These are phyloP conservation scores for Suillus brevipes DNA, from an alignment of 768 basidiomycete species.

Conservation along the genomic window DNA sequence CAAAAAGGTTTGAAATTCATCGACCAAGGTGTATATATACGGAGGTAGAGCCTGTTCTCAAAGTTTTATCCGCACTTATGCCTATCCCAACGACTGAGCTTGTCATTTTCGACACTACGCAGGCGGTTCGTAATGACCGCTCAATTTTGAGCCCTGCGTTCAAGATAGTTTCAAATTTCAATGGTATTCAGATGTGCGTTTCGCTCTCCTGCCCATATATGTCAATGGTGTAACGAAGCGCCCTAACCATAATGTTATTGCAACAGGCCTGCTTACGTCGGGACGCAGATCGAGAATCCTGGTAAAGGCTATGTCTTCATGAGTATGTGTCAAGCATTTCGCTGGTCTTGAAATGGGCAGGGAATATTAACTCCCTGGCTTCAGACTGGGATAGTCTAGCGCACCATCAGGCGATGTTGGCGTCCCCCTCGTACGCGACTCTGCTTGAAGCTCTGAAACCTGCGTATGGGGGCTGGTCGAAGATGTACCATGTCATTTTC, in stretches of 20 bases:
- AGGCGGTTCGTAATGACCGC: constrained; percentile 12
- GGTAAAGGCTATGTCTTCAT: constrained; percentile 18
- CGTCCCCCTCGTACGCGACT: constrained; percentile 1
- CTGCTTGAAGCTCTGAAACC: constrained; percentile 13
- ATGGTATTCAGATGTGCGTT: constrained; percentile 19
- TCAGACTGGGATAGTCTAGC: constrained; percentile 31
- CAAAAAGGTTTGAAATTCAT: neutral
- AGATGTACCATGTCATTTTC: constrained; percentile 26
- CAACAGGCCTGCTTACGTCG: constrained; percentile 21
- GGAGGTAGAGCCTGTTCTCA: neutral
- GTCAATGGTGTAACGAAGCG: neutral
- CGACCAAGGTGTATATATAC: neutral
- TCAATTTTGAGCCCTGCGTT: constrained; percentile 7
- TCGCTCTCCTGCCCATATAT: neutral
- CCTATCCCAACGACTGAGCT: constrained; percentile 23
- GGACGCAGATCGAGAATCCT: constrained; percentile 22
- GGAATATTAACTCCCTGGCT: neutral
- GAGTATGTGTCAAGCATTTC: constrained; percentile 13
- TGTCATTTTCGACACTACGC: constrained; percentile 19
- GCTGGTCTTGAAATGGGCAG: too few species aligned
- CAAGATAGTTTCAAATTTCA: constrained; percentile 11
- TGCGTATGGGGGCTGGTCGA: constrained; percentile 7
- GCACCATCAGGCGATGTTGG: constrained; percentile 17
- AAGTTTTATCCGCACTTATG: constrained; percentile 8
- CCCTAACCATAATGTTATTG: neutral